Conservation (phyloP, 1,284 basidiomycete genomes). For the Mycocalia duriaeana region DNA sequence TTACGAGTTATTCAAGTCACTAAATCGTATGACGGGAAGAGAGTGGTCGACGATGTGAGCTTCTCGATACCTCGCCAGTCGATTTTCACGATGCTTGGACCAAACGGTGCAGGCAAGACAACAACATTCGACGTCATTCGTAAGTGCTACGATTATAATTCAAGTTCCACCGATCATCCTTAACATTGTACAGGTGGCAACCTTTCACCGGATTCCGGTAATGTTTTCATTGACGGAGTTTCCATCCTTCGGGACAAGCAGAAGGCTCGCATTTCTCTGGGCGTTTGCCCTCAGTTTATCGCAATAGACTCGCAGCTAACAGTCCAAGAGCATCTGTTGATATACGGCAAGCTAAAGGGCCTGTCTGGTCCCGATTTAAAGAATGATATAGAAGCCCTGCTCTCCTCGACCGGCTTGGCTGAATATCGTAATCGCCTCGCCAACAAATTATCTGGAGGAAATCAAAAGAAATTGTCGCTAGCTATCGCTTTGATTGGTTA, state of each 20-base stretch:
- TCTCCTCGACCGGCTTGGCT: constrained; percentile 55
- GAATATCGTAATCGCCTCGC: constrained; percentile 67
- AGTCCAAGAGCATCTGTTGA: constrained; percentile 67
- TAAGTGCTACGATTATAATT: constrained; percentile 27
- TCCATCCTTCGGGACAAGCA: constrained; percentile 60
- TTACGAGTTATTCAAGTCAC: constrained; percentile 64
- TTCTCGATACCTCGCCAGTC: constrained; percentile 63
- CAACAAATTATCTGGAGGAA: constrained; percentile 71
- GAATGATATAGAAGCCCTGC: constrained; percentile 55
- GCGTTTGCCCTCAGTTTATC: constrained; percentile 80
- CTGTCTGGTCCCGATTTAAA: constrained; percentile 45
- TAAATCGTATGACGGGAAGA: constrained; percentile 55
- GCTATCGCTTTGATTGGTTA: constrained; percentile 75
- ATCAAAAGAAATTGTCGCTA: constrained; percentile 75
- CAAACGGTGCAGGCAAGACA: constrained; percentile 80
- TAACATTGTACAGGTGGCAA: constrained; percentile 46
- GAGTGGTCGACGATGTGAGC: constrained; percentile 70
- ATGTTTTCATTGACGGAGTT: constrained; percentile 57
- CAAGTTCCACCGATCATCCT: neutral
- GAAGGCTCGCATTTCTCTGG: constrained; percentile 59
- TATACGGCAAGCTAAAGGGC: constrained; percentile 69
- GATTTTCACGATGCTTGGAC: constrained; percentile 71
- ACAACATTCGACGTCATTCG: constrained; percentile 76
- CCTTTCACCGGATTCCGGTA: constrained; percentile 55
- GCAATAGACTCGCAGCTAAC: constrained; percentile 75